Evolutionary conservation across 2,329 filamentous ascomycete species (phyloP).

Genomic region (Paracamarosporium sp.): DNA sequence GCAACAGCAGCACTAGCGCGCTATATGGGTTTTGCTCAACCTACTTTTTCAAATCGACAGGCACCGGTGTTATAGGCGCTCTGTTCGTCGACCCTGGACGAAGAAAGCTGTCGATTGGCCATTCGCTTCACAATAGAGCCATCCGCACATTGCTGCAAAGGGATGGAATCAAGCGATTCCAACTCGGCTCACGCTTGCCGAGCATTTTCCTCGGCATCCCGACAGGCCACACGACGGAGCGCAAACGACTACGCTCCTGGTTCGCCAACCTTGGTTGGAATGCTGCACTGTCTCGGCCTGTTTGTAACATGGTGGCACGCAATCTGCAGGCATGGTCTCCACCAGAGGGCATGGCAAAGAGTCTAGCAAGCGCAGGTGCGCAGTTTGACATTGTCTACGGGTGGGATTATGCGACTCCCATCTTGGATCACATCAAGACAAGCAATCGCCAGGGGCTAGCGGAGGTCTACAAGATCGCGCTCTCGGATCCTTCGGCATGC

Average conservation of each 20-base stretch:
- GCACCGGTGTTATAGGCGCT: constrained; percentile 78
- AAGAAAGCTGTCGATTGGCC: constrained; percentile 86
- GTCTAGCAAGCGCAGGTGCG: constrained; percentile 73
- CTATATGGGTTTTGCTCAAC: constrained; percentile 93
- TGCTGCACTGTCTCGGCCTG: constrained; percentile 65
- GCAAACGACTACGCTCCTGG: constrained; percentile 73
- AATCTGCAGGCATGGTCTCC: constrained; percentile 76
- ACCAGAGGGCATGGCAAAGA: constrained; percentile 77
- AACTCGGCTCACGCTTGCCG: constrained; percentile 81
- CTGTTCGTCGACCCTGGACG: constrained; percentile 90
- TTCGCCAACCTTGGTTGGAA: constrained; percentile 93
- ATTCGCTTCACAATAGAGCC: constrained; percentile 86
- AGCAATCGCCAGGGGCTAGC: constrained; percentile 78
- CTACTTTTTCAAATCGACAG: constrained; percentile 75
- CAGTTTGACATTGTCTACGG: constrained; percentile 86
- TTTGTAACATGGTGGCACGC: constrained; percentile 76
- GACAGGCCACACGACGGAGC: constrained; percentile 65
- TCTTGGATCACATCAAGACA: constrained; percentile 76
- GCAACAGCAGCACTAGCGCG: constrained; percentile 90
- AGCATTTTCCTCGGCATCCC: constrained; percentile 89
- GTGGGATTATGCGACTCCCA: constrained; percentile 74
- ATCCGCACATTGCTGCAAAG: constrained; percentile 76
- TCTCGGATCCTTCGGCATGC: constrained; percentile 74
- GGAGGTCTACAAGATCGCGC: constrained; percentile 79
- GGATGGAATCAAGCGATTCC: constrained; percentile 77